Evolutionary conservation across 2,329 filamentous ascomycete species (phyloP).

Genomic region (Sarocladium oryzae): DNA sequence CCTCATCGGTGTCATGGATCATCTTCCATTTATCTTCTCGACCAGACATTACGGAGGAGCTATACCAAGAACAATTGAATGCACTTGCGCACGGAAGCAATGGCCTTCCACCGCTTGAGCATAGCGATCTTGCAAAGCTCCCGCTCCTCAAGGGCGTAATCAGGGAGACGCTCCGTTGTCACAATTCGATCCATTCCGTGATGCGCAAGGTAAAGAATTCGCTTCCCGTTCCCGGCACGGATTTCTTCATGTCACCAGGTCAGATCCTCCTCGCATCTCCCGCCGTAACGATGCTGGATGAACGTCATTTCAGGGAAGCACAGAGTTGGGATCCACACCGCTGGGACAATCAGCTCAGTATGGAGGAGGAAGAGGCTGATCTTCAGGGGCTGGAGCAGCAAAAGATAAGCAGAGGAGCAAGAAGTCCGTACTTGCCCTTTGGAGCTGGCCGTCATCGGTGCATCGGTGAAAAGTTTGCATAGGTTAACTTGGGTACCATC

Average conservation of each 20-base stretch:
- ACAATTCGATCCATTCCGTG: constrained; percentile 67
- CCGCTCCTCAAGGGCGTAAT: constrained; percentile 57
- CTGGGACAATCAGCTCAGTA: constrained; percentile 17
- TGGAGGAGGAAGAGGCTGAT: constrained; percentile 14
- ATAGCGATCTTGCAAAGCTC: constrained; percentile 53
- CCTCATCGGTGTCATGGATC: constrained; percentile 72
- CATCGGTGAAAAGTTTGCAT: constrained; percentile 72
- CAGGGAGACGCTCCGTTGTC: constrained; percentile 65
- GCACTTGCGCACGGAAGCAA: constrained; percentile 36
- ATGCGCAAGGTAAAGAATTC: constrained; percentile 67
- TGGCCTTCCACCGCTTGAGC: constrained; percentile 48
- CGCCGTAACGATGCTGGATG: constrained; percentile 36
- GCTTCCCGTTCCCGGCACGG: constrained; percentile 49
- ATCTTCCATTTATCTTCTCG: constrained; percentile 65
- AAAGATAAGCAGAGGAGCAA: constrained; percentile 24
- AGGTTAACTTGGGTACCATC: constrained; percentile 61
- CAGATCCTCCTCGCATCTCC: constrained; percentile 37
- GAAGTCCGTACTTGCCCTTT: constrained; percentile 54
- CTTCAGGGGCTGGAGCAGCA: constrained; percentile 24
- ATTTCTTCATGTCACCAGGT: constrained; percentile 50
- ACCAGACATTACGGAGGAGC: constrained; percentile 62
- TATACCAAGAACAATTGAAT: constrained; percentile 59
- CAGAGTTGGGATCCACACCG: constrained; percentile 24
- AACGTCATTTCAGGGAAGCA: constrained; percentile 49
- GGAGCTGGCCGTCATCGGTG: constrained; percentile 67